These are phyloP conservation scores for Medicago lupulina DNA, from an alignment of 306 rosid species.

Conservation along the genomic window DNA sequence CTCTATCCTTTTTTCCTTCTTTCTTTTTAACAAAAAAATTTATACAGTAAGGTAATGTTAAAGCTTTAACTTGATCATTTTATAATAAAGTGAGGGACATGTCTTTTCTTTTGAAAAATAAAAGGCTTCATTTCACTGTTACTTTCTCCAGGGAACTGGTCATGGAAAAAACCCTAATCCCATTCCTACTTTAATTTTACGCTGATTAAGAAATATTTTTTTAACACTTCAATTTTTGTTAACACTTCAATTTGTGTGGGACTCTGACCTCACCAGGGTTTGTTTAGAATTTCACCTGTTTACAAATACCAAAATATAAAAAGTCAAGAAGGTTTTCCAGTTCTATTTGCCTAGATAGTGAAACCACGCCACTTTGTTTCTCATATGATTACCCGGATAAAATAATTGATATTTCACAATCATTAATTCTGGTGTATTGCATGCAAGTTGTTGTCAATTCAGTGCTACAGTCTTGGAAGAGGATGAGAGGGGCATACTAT, in stretches of 20 bases:
- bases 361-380: not conserved
- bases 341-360: conserved; percentile 3
- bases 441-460: conserved; percentile 50
- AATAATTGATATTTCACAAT: conserved; percentile 21
- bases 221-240: not conserved
- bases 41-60: not conserved
- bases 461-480: conserved; percentile 42
- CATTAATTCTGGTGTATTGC: conserved; percentile 12
- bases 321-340: conserved; percentile 21
- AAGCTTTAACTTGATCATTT: not conserved
- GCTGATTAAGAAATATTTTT: conserved; percentile 11
- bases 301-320: conserved; percentile 16
- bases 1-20: not conserved
- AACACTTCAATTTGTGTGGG: conserved; percentile 18
- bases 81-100: not conserved
- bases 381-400: conserved; percentile 1
- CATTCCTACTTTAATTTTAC: not conserved
- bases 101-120: conserved; percentile 5
- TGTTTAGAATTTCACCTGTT: conserved; percentile 45
- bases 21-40: not conserved
- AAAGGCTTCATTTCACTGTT: conserved; percentile 6
- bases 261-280: conserved; percentile 49
- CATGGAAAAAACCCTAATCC: conserved; percentile 45
- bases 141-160: conserved; percentile 15
- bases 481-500: conserved; percentile 43